These are phyloP conservation scores for Kurtzmaniella cleridarum DNA, from an alignment of 805 yeast species.

Conservation along the genomic window DNA sequence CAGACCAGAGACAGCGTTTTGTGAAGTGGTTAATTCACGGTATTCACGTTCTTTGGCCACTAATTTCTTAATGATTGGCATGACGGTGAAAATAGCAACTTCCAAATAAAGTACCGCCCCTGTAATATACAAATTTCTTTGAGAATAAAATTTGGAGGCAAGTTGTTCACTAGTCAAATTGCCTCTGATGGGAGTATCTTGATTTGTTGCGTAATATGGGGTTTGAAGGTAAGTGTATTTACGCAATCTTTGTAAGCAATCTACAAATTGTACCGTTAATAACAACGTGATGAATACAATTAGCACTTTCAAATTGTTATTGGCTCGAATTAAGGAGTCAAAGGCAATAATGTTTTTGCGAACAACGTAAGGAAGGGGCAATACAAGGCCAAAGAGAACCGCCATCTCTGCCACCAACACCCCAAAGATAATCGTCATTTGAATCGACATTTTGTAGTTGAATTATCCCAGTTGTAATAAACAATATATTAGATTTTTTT, in stretches of 20 bases:
- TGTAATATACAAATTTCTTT: constrained; percentile 56
- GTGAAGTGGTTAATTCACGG: constrained; percentile 15
- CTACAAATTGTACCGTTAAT: constrained; percentile 47
- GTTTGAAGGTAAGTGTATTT: constrained; percentile 15
- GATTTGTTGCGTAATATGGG: constrained; percentile 17
- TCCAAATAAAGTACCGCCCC: constrained; percentile 58
- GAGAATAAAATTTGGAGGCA: constrained; percentile 58
- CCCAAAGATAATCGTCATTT: constrained; percentile 43
- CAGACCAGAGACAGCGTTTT: constrained; percentile 4
- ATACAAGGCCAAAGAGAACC: constrained; percentile 39
- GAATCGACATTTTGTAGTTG: constrained; percentile 35
- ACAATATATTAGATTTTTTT: too few species aligned
- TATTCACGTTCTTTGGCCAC: constrained; percentile 37
- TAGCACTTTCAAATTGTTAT: constrained; percentile 42
- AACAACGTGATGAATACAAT: constrained; percentile 35
- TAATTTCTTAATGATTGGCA: constrained; percentile 47
- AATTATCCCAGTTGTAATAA: too few species aligned
- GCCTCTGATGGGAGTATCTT: constrained; percentile 6
- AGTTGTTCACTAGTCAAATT: constrained; percentile 43
- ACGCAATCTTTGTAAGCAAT: constrained; percentile 44
- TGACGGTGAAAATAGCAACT: constrained; percentile 50
- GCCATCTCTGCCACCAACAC: constrained; percentile 50
- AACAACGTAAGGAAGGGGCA: constrained; percentile 50
- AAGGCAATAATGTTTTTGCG: constrained; percentile 39
- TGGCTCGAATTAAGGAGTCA: constrained; percentile 27